phyloP scores from a whole-genome alignment of 2,329 filamentous ascomycete genomes.

The Aquanectria penicillioides region DNA sequence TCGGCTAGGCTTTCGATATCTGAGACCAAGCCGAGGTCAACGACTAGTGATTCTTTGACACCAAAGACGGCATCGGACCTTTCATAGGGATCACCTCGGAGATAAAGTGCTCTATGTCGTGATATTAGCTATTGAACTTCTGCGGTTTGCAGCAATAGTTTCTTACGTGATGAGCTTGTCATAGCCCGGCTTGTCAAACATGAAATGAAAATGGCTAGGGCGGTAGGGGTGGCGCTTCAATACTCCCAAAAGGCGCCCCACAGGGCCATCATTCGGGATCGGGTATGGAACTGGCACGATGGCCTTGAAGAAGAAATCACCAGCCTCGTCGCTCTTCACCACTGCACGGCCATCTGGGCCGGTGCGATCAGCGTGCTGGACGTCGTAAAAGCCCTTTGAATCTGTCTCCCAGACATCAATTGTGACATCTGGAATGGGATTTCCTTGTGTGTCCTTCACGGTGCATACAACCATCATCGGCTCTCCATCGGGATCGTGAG shows the following conservation, averaged over 20 bases:
- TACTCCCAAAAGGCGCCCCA: conserved; percentile 74
- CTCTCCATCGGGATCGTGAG: conserved; percentile 71
- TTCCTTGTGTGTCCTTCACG: conserved; percentile 69
- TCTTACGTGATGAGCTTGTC: conserved; percentile 27
- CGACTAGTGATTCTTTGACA: conserved; percentile 82
- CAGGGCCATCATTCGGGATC: conserved; percentile 85
- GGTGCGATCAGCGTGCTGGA: conserved; percentile 71
- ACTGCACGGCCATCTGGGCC: conserved; percentile 47
- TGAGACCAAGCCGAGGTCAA: conserved; percentile 60
- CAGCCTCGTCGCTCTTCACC: conserved; percentile 41
- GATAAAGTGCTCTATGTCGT: conserved; percentile 74
- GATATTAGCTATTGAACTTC: neutral
- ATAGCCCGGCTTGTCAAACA: conserved; percentile 69
- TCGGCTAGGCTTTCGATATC: conserved; percentile 14
- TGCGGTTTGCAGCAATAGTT: too few species aligned
- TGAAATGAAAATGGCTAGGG: conserved; percentile 86
- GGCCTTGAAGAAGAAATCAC: conserved; percentile 78
- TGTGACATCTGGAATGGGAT: conserved; percentile 69
- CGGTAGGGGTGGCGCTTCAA: conserved; percentile 78
- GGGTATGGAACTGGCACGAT: conserved; percentile 88
- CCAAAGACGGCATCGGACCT: conserved; percentile 87
- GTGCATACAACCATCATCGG: conserved; percentile 75
- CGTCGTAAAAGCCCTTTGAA: conserved; percentile 78
- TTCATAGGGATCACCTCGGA: conserved; percentile 83
- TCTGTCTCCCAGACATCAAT: conserved; percentile 86